These are phyloP conservation scores for Immersiella caudata DNA, from an alignment of 495 filamentous ascomycete species.

Conservation along the genomic window DNA sequence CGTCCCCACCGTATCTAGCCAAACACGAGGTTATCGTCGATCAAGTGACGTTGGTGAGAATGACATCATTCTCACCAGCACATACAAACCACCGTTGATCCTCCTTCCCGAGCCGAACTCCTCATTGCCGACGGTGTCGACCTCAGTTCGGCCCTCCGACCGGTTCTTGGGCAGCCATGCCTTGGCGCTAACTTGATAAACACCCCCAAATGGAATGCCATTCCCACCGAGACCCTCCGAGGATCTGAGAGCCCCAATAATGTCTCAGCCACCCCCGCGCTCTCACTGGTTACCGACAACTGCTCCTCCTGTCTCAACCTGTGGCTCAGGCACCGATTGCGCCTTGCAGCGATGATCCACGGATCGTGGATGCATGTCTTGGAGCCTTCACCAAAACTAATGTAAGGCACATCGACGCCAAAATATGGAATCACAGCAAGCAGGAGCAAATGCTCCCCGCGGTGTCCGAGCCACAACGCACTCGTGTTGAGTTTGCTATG, in stretches of 20 bases:
- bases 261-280: neutral
- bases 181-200: no score
- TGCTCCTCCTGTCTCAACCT: neutral
- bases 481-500: no score
- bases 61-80: neutral
- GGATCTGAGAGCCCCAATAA: constrained; percentile 11
- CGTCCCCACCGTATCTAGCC: neutral
- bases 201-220: constrained; percentile 5
- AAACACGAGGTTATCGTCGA: neutral
- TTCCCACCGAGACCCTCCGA: neutral
- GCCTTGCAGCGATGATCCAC: neutral
- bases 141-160: no score
- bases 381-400: no score
- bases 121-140: no score
- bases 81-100: no score
- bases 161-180: no score
- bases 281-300: neutral
- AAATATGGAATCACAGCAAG: neutral
- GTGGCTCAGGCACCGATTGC: neutral
- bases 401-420: neutral
- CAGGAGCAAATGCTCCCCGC: no score
- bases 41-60: neutral
- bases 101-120: no score
- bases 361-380: no score
- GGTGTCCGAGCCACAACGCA: neutral